Evolutionary conservation across 441 rosid species (phyloP), one percentile per base, ranked within the genome.

Genomic region (Corymbia citriodora): DNA sequence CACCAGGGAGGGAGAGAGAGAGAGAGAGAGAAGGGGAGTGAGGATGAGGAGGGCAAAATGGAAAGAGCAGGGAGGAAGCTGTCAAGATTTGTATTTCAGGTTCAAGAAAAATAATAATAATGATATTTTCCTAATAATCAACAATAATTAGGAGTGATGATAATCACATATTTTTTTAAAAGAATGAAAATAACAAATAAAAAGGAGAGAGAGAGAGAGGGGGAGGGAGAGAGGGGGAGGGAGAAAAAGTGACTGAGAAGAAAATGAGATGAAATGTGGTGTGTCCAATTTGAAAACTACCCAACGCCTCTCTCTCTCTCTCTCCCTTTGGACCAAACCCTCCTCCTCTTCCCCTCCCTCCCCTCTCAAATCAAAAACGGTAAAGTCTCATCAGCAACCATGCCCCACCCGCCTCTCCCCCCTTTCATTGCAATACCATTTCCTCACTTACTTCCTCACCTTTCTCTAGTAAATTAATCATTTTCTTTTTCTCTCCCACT

Each of bases 231-330:
- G 33, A 33, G 33, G 33, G 33, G 33, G 33, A 16, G 50, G 55
- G 31, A 25, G 81, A 88, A 52, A 57, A 70, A 29, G 70, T 52
- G 55, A 63, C 10, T 53, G 25, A 53, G 86, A 18, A 83, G 25
- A 17, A 74, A 52, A 31, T 85, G 70, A 45, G 90, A 33, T 79
- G 90, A 63, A 55, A 55, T 45, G 33, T 89, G 87, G 82, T 55
- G 81, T 86, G 81, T 86, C 57, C 53, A 68, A 49, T 50, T 86
- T 87, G 89, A 86, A 90, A 90, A 52, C 91, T 63, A 89, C 88
- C 50, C 52, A 61, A n/a, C 54, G 79, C 87, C 59, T 86, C 17
- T 10, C 79, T 21, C 82, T 25, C 27, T 27, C 45, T 65, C 72
- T 29, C 36, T 63, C 70, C 55, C 36, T 70, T 63, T 50, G 82